Evolutionary conservation across 2,329 filamentous ascomycete genomes (phyloP), one percentile per base, ranked within the genome.

Genomic region (Colletotrichum orbiculare): DNA sequence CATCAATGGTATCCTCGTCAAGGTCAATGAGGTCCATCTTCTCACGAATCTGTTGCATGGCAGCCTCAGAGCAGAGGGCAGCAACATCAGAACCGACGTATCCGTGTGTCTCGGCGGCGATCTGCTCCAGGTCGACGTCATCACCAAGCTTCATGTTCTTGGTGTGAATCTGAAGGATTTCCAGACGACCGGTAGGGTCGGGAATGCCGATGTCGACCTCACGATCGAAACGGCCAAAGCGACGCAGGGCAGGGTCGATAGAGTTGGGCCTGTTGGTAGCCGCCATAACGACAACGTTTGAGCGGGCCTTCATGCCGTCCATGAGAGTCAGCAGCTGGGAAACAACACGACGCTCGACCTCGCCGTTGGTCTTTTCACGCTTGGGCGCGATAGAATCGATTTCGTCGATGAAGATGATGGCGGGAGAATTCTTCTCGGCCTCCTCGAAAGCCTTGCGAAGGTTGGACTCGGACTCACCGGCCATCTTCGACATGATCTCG

Each of bases 401-500:
- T 78, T 99, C 96, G 76, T 99, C 96, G 71, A 99, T 98, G 85
- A 98, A 99, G 82, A 99, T 98, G 78, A 99, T 98, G 63, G 96
- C 94, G 12, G 96, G 96, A 0, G 95, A 97, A 84, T 98, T 98
- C 90, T 98, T 98, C 85, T 98, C 95, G 47, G 96, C 96, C 84
- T 98, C 96, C 80, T 98, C 96, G 74, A 99, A 99, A n/a, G 96
- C 96, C 83, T 98, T 98, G 74, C 96, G 91, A 71, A 99, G 82
- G 80, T 98, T 98, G 66, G 95, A 98, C 81, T 98, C 96, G 65
- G 96, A 98, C 82, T 99, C 96, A 88, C 96, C 96, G 66, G 96
- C 96, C 96, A 98, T 98, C 89, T 98, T 98, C 65, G 95, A 97
- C 96, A 99, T 98, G 84, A 99, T 98, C 80, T 98, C 96, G 56